phyloP scores from a whole-genome alignment of 2,329 filamentous ascomycete genomes.

The Colletotrichum spinosum region DNA sequence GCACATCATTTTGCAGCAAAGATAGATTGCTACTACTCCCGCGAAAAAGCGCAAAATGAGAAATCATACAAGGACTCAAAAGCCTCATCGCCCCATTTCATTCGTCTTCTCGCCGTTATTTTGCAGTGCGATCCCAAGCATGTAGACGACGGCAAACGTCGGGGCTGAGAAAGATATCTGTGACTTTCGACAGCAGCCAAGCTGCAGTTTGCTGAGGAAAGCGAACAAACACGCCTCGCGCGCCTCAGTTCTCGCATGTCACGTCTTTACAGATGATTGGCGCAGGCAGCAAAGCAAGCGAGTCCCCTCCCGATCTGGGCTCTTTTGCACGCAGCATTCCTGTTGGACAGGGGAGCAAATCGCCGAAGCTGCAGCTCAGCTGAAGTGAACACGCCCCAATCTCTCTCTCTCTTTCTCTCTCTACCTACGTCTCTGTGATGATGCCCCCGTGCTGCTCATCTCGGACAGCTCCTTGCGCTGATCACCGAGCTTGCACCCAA shows the following conservation, averaged over 20 bases:
- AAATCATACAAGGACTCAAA: background rate
- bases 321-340: conserved; percentile 11
- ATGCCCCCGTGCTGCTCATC: too few species aligned
- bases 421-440: too few species aligned
- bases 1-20: conserved; percentile 7
- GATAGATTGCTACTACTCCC: conserved; percentile 6
- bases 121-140: too few species aligned
- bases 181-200: too few species aligned
- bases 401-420: background rate
- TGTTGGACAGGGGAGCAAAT: background rate
- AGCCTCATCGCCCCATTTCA: too few species aligned
- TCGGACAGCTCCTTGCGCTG: conserved; percentile 4
- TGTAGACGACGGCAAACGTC: too few species aligned
- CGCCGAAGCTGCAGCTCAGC: background rate
- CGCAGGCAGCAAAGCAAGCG: conserved; percentile 2
- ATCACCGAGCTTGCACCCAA: background rate
- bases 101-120: too few species aligned
- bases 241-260: too few species aligned
- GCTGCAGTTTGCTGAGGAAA: conserved; percentile 9
- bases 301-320: conserved; percentile 8
- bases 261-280: background rate
- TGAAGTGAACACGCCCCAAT: background rate
- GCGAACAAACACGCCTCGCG: background rate
- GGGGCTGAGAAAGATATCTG: too few species aligned
- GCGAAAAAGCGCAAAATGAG: background rate